Evolutionary conservation across 352 stramenopile species (phyloP), one percentile per base, ranked within the genome.

Genomic region (Blastocystis sp.): DNA sequence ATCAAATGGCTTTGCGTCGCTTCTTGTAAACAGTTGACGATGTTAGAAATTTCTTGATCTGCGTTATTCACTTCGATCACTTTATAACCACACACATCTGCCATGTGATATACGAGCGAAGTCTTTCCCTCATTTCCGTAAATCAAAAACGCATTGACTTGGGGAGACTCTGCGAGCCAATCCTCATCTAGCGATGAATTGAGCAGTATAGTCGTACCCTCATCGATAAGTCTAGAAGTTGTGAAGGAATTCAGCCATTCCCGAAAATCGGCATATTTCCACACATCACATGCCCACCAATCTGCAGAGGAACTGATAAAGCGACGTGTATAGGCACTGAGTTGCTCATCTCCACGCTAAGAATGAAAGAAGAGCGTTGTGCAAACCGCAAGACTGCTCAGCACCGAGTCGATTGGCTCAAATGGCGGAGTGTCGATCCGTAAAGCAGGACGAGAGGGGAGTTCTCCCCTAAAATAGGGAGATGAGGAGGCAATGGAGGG

Each of bases 41-140:
- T 26, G 26, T 54, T 62, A 41, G 18, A 23, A 11, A 80, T 13
- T 41, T 61, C 34, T 23, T 61, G 39, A 43, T 80, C 70, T 4
- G 70, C 45, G 54, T 80, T 80, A 41, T 80, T 80, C 4, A 80
- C 50, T 41, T 80, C 70, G 13, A 80, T 23, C 20, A 80, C 20
- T 9, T 34, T 15, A 26, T 23, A 64, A 45, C 55, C n/a, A 20
- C 29, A 15, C 20, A 53, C 23, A 29, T 39, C 11, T 34, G 70
- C 39, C 13, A 34, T 5, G 13, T 15, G 9, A 15, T 41, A 26
- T 53, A 41, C 70, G 20, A 80, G 45, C 8, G 39, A 34, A 4
- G 39, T 64, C 45, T 80, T 80, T 3, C 70, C 70, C 55, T 80
- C 41, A 0, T 26, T 47, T 15, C 70, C 70, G 26, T n/a, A 29